Conservation (phyloP, 2,329 filamentous ascomycete genomes). For the Pseudocercospora fijiensis region DNA sequence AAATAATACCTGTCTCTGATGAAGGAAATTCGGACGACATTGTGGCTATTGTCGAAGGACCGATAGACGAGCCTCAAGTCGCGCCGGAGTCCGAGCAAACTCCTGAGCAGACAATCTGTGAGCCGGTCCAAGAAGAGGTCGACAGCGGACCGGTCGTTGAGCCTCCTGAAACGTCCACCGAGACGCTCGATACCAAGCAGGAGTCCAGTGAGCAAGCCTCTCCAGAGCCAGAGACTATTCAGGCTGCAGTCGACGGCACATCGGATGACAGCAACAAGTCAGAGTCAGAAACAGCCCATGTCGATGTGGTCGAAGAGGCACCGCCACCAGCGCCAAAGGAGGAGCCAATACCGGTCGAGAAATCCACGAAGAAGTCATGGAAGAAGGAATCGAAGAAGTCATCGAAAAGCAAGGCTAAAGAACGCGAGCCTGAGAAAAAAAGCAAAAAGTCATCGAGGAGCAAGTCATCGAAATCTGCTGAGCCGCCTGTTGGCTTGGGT, state of each 20-base stretch:
- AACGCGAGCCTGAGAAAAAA: slow-evolving; percentile 10
- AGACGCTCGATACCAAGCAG: not conserved
- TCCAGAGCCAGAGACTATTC: not conserved
- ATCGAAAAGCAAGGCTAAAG: slow-evolving; percentile 1
- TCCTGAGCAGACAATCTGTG: slow-evolving; percentile 11
- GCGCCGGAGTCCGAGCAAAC: slow-evolving; percentile 1
- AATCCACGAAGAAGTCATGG: slow-evolving; percentile 14
- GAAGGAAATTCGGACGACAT: slow-evolving; percentile 29
- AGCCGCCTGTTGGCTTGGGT: slow-evolving; percentile 18
- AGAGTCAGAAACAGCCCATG: too few relatives aligned
- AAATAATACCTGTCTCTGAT: slow-evolving; percentile 9
- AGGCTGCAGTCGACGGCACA: not conserved
- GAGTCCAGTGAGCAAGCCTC: not conserved
- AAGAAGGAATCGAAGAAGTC: slow-evolving; percentile 21
- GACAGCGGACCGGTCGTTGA: not conserved
- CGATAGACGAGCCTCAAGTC: not conserved
- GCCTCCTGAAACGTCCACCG: not conserved
- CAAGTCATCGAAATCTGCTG: slow-evolving; percentile 11
- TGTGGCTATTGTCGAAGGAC: slow-evolving; percentile 27
- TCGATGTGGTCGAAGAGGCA: not conserved
- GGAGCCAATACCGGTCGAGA: not conserved
- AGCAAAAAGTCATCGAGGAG: slow-evolving; percentile 21
- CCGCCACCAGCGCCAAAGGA: not conserved
- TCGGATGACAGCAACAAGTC: not conserved
- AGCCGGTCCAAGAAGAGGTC: not conserved